These are phyloP conservation scores for Phytopythium aichiense DNA, from an alignment of 352 stramenopile genomes.

Conservation along the genomic window DNA sequence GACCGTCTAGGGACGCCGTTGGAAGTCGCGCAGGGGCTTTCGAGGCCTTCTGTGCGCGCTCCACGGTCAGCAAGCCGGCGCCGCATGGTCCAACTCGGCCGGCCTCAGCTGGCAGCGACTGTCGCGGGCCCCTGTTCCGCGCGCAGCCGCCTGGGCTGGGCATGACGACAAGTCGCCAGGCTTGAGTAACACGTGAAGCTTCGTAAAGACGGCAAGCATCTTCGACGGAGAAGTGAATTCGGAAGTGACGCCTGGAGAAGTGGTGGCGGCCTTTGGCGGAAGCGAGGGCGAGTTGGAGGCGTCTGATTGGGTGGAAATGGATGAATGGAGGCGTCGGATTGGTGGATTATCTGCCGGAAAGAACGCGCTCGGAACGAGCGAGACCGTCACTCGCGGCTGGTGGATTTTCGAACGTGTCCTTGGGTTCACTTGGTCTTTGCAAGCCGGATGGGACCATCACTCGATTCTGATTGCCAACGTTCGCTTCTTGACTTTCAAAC, in stretches of 20 bases:
- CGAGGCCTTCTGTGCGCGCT: constrained; percentile 1
- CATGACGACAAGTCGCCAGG: not conserved
- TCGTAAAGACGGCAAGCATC: not conserved
- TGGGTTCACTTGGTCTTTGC: not conserved
- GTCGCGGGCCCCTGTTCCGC: not conserved
- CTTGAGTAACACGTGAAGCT: not conserved
- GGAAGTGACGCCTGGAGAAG: not conserved
- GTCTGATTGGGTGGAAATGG: not conserved
- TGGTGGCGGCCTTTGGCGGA: not conserved
- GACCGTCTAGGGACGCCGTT: not conserved
- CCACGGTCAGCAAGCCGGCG: constrained; percentile 2
- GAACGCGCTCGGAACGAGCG: not conserved
- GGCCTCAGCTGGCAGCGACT: not conserved
- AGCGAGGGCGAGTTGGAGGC: not conserved
- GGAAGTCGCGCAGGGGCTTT: constrained; percentile 1
- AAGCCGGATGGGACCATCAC: not conserved
- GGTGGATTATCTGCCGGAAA: not conserved
- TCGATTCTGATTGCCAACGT: no score
- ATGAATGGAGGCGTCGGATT: not conserved
- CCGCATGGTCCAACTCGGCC: constrained; percentile 8
- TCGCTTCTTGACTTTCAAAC: no score
- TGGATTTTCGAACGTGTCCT: not conserved
- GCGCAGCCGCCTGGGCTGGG: not conserved
- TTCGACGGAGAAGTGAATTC: not conserved
- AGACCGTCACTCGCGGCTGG: not conserved